A percentile compares a stretch with the other conserved stretches of the same genome.
Conservation (phyloP, 2,329 filamentous ascomycete genomes). For the Madurella mycetomatis region DNA sequence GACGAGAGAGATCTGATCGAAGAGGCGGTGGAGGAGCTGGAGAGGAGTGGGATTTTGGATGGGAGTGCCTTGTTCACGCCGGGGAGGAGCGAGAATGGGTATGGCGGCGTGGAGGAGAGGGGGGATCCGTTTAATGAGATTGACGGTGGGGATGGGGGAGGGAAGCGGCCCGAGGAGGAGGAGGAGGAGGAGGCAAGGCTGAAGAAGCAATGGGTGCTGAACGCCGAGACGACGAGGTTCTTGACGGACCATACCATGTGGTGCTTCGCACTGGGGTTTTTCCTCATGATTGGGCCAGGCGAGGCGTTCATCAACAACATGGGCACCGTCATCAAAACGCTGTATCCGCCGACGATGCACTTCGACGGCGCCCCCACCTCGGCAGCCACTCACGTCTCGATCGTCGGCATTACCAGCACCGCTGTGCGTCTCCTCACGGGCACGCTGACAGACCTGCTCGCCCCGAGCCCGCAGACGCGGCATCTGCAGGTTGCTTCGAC, state of each 20-base stretch:
- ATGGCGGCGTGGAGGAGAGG: slow-evolving; percentile 52
- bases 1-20: slow-evolving; percentile 86
- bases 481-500: slow-evolving; percentile 45
- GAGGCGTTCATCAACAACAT: slow-evolving; percentile 98
- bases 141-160: slow-evolving; percentile 41
- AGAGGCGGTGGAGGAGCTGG: slow-evolving; percentile 84
- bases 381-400: slow-evolving; percentile 84
- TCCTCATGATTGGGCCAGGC: slow-evolving; percentile 89
- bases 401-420: slow-evolving; percentile 86
- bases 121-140: slow-evolving; percentile 38
- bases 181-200: slow-evolving; percentile 51
- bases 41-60: slow-evolving; percentile 77
- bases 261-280: slow-evolving; percentile 85
- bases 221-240: slow-evolving; percentile 83
- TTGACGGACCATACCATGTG: slow-evolving; percentile 91
- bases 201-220: slow-evolving; percentile 88
- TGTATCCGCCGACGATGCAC: slow-evolving; percentile 57
- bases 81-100: slow-evolving; percentile 49
- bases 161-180: slow-evolving; percentile 40
- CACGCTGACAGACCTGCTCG: slow-evolving; percentile 81
- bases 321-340: slow-evolving; percentile 84
- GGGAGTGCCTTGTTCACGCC: slow-evolving; percentile 68
- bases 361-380: slow-evolving; percentile 47
- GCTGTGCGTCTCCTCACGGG: slow-evolving; percentile 86
- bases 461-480: slow-evolving; percentile 59